Percentiles rank a stretch among this genome's conserved stretches.
phyloP scores from a whole-genome alignment of 2,329 filamentous ascomycete genomes.

The Capronia americana region DNA sequence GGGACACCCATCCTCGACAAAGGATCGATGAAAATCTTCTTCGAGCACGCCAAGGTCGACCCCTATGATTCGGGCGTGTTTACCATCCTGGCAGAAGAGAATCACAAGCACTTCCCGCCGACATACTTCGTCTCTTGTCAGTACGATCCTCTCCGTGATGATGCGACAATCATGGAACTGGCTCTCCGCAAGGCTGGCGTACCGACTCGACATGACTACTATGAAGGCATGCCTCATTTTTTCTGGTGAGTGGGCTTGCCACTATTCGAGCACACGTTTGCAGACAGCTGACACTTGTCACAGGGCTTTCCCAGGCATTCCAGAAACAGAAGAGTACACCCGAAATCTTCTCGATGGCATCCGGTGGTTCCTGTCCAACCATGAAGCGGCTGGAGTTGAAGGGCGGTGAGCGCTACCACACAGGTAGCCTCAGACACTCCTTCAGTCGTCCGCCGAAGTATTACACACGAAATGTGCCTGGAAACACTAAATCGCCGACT shows the following conservation, averaged over 20 bases:
- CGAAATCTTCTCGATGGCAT: not conserved
- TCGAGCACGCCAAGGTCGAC: not conserved
- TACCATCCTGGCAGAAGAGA: not conserved
- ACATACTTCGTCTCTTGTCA: not conserved
- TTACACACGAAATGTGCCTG: no score
- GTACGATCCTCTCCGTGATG: constrained; percentile 2
- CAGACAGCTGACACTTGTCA: not conserved
- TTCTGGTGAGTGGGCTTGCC: not conserved
- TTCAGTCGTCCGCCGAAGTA: no score
- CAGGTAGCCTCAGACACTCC: no score
- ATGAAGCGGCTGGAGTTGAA: no score
- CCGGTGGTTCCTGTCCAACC: not conserved
- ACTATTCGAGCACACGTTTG: not conserved
- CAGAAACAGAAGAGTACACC: not conserved
- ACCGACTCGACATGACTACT: constrained; percentile 7
- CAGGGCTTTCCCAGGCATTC: not conserved
- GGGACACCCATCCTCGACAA: not conserved
- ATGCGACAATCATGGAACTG: constrained; percentile 10
- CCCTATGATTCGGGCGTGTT: not conserved
- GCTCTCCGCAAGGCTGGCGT: constrained; percentile 3
- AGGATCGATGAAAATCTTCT: constrained; percentile 1
- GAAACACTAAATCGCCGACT: no score
- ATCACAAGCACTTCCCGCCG: not conserved
- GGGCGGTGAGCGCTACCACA: no score
- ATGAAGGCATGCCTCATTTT: constrained; percentile 7